Conservation (phyloP, 306 rosid species). For the Oxytropis ochrocephala region DNA sequence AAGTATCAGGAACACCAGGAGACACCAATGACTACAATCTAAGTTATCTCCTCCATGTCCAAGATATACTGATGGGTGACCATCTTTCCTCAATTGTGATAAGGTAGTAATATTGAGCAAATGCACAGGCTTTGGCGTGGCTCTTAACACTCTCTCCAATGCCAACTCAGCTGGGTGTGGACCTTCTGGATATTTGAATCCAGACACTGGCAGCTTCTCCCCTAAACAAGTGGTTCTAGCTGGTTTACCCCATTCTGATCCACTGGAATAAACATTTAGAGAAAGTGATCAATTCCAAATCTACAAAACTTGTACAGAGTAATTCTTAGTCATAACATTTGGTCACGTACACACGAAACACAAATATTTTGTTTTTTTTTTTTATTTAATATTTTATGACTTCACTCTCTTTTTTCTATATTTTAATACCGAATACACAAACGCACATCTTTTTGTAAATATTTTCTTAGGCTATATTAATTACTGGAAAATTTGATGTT, state of each 20-base stretch:
- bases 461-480: too few species aligned
- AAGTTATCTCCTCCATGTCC: constrained; percentile 49
- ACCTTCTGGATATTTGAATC: constrained; percentile 28
- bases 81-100: constrained; percentile 67
- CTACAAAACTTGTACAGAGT: neutral
- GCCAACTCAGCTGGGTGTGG: constrained; percentile 46
- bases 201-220: constrained; percentile 27
- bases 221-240: constrained; percentile 32
- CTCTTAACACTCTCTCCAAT: constrained; percentile 39
- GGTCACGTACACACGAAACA: too few species aligned
- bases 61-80: constrained; percentile 55
- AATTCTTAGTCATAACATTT: too few species aligned
- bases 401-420: too few species aligned
- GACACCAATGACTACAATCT: constrained; percentile 89
- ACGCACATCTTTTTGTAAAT: too few species aligned
- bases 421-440: too few species aligned
- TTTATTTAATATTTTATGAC: too few species aligned
- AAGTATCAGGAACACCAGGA: constrained; percentile 78
- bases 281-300: neutral
- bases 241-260: constrained; percentile 37
- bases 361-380: too few species aligned
- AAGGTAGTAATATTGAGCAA: constrained; percentile 51
- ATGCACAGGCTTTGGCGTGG: constrained; percentile 32
- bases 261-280: constrained; percentile 25
- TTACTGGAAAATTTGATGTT: too few species aligned